These are phyloP conservation scores for Tuber brumale DNA, from an alignment of 495 filamentous ascomycete genomes.

Conservation along the genomic window DNA sequence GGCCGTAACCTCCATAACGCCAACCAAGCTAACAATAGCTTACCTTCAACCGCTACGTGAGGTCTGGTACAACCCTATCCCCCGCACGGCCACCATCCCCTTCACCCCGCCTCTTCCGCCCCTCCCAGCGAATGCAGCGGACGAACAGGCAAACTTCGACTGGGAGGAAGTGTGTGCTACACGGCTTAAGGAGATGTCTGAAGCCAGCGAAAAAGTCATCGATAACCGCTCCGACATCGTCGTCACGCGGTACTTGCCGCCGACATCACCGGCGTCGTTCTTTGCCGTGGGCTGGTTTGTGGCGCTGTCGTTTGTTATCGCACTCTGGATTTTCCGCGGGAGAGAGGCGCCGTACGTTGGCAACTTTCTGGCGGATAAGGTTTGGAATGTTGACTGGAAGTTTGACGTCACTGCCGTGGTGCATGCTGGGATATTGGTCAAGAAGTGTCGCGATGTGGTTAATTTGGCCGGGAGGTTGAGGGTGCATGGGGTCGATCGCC, in stretches of 20 bases:
- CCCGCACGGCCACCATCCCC: conserved; percentile 30
- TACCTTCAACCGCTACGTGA: conserved; percentile 39
- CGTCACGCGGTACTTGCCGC: conserved; percentile 30
- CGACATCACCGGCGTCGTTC: conserved; percentile 15
- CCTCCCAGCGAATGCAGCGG: conserved; percentile 7
- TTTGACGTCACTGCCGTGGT: conserved; percentile 36
- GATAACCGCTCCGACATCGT: conserved; percentile 34
- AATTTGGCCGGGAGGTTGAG: conserved; percentile 28
- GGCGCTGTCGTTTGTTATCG: conserved; percentile 24
- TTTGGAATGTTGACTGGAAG: conserved; percentile 38
- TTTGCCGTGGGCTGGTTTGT: conserved; percentile 29
- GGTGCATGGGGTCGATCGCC: conserved; percentile 34
- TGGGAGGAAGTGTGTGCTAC: conserved; percentile 28
- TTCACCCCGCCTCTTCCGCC: conserved; percentile 23
- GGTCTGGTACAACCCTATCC: conserved; percentile 35
- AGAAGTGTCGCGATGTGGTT: conserved; percentile 40
- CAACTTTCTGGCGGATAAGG: background rate
- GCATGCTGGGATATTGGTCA: conserved; percentile 38
- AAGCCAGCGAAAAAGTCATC: conserved; percentile 15
- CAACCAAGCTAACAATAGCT: conserved; percentile 23
- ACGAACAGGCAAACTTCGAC: conserved; percentile 18
- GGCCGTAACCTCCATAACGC: conserved; percentile 23
- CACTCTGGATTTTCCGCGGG: conserved; percentile 18
- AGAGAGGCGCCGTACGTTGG: conserved; percentile 11
- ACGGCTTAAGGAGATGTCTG: conserved; percentile 33